Percentiles rank a stretch among this genome's conserved stretches.
phyloP scores from a whole-genome alignment of 805 yeast genomes.

The Wickerhamiella siamensis region DNA sequence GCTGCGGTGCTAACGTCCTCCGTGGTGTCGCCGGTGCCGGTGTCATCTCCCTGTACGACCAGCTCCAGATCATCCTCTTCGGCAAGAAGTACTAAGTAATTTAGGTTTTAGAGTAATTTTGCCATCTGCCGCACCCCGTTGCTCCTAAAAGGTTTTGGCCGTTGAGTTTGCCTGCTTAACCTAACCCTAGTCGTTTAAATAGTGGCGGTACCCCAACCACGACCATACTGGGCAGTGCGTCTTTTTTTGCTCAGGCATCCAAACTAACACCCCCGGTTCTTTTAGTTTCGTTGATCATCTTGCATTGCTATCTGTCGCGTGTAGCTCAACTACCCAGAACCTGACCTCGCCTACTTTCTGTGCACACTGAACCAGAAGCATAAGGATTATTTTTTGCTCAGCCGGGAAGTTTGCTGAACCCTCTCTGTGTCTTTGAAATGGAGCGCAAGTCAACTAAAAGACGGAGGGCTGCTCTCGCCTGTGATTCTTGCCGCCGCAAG shows the following conservation, averaged over 20 bases:
- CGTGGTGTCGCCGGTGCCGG: slow-evolving; percentile 99
- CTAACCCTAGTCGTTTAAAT: not conserved
- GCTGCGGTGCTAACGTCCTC: slow-evolving; percentile 96
- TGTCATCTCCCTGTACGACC: slow-evolving; percentile 92
- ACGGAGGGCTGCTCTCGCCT: slow-evolving; percentile 65
- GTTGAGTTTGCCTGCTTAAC: not conserved
- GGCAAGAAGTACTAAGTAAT: slow-evolving; percentile 63
- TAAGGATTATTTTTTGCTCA: no score
- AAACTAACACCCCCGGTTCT: no score
- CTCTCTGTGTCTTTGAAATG: no score
- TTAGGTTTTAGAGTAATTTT: not conserved
- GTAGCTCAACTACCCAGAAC: no score
- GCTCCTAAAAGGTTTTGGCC: not conserved
- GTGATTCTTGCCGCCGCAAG: slow-evolving; percentile 72
- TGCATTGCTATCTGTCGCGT: no score
- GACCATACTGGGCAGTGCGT: no score
- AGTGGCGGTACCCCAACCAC: no score
- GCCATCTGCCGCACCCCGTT: not conserved
- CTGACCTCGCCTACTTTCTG: no score
- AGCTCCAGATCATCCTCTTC: slow-evolving; percentile 77
- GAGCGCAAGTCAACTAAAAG: slow-evolving; percentile 13
- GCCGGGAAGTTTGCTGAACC: no score
- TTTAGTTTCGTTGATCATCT: no score
- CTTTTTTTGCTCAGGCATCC: no score
- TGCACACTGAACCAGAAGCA: no score